Base-by-base conservation (phyloP, 495 filamentous ascomycete genomes). In the Apodospora peruviana region DNA sequence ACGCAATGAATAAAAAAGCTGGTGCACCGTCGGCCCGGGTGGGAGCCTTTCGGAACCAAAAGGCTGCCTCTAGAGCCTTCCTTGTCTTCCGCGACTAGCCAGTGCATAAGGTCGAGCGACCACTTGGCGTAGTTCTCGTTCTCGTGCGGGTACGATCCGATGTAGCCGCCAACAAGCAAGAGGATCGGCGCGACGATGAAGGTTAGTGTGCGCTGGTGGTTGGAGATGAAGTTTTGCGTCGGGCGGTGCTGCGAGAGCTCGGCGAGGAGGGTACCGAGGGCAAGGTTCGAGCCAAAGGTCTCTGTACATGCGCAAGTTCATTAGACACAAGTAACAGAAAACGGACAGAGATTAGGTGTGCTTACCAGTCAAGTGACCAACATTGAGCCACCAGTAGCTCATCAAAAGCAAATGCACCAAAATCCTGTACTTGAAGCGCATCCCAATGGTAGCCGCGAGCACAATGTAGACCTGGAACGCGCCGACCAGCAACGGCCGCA, bases 381-480 rank as follows among this genome's bases (percentile, higher is more conserved):
- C 60, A 49, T 75, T 70, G 40, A 76, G 64, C 50, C 76, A 70
- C 64, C 74, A 79, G 58, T 82, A 83, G 12, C 72, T 57, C 24
- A 71, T 60, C 57, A 80, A 64, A 2, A 67, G 64, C 5, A 79
- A 22, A 48, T 76, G 75, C 18, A 80, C 66, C 12, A 74, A 61
- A 43, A 85, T 61, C 16, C 82, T 70, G 58, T 73, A 83, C 48
- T 68, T 68, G 55, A 78, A 75, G 40, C 76, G 78, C 63, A 80
- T 73, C 42, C 77, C 80, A 57, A 78, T 72, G 4, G 77, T 79
- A 5, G 77, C 77, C 10, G 74, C 68, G 8, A 82, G 58, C 36
- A 78, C 63, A 32, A 82, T 66, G 50, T 82, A 86, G 18, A 84
- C 75, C 53, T 81, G 65, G 74, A 86, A 82, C 2, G 79, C 78